Evolutionary conservation across 1,284 basidiomycete genomes (phyloP), one percentile per base, ranked within the genome.

Genomic region (Tetrapyrgos nigripes): DNA sequence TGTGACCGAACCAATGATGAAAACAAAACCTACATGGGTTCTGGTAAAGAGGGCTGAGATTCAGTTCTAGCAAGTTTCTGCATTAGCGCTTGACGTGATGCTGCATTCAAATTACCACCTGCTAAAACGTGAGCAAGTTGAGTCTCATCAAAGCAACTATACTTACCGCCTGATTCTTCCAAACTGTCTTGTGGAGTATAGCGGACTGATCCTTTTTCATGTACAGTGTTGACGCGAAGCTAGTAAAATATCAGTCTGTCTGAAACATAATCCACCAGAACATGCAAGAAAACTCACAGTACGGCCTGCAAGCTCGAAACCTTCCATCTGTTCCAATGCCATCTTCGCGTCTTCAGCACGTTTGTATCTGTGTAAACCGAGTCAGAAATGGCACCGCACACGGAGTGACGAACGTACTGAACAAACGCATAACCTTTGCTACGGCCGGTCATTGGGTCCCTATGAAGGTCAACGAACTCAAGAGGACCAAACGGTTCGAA

Each of bases 401-500:
- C 6, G 51, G 55, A 21, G 28, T 31, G 27, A 23, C 11, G 5
- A n/a, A 80, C 88, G 67, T 72, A 96, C 89, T 99, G 97, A 45
- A 99, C 92, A 73, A 99, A 99, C 27, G 94, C 96, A 73, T 97
- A 98, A 37, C 97, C 97, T 76, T 98, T 98, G 78, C 94, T 96
- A 69, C 94, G 89, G 45, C 96, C 96, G 43, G 94, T 96, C 80
- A 84, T 88, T 6, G 93, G 90, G 75, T 98, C 96, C 69, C 91
- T 87, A 76, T 98, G 97, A 70, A 99, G 85, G 81, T 99, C 97
- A 71, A 99, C 96, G 79, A 97, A 97, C 76, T 97, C 96, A 66
- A 99, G 84, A 76, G 94, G 92, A 66, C 97, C 97, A 74, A 99
- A 99, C 3, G 97, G 96, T 73, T 97, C 95, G 76, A 99, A 99